phyloP scores from a whole-genome alignment of 768 basidiomycete genomes.

The Kwoniella bestiolae region DNA sequence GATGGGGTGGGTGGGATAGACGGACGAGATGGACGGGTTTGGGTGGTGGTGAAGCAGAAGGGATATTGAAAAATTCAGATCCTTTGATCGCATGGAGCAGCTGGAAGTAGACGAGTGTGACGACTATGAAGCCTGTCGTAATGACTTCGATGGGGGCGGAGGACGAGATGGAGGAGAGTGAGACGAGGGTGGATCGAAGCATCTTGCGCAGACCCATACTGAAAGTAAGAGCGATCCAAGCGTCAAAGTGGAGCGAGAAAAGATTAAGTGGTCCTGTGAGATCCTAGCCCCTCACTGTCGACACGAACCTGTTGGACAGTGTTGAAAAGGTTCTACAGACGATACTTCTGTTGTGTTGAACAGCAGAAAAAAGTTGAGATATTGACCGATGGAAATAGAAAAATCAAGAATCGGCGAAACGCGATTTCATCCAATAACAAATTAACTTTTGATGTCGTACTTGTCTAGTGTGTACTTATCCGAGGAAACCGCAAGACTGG shows the following conservation, averaged over 20 bases:
- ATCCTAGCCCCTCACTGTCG: background rate
- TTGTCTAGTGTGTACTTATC: background rate
- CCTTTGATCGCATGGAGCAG: slow-evolving; percentile 87
- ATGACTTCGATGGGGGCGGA: slow-evolving; percentile 71
- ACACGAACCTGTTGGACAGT: background rate
- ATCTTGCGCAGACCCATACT: slow-evolving; percentile 21
- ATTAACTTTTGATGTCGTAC: background rate
- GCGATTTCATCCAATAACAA: slow-evolving; percentile 5
- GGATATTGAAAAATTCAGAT: slow-evolving; percentile 62
- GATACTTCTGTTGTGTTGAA: slow-evolving; percentile 10
- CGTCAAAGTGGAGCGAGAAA: background rate
- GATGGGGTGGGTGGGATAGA: slow-evolving; percentile 31
- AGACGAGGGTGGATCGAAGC: slow-evolving; percentile 45
- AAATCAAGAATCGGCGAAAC: slow-evolving; percentile 12
- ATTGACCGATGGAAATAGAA: background rate
- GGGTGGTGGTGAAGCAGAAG: slow-evolving; percentile 33
- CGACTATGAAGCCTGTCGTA: slow-evolving; percentile 82
- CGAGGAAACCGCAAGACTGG: background rate
- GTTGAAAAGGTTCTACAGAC: background rate
- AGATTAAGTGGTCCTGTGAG: background rate
- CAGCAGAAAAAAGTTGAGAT: slow-evolving; percentile 3
- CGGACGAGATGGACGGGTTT: slow-evolving; percentile 44
- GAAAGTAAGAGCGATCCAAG: slow-evolving; percentile 1
- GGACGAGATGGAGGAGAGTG: slow-evolving; percentile 51
- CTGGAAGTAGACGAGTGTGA: slow-evolving; percentile 94